Evolutionary conservation across 2,329 filamentous ascomycete species (phyloP).

Genomic region (Xylaria multiplex): DNA sequence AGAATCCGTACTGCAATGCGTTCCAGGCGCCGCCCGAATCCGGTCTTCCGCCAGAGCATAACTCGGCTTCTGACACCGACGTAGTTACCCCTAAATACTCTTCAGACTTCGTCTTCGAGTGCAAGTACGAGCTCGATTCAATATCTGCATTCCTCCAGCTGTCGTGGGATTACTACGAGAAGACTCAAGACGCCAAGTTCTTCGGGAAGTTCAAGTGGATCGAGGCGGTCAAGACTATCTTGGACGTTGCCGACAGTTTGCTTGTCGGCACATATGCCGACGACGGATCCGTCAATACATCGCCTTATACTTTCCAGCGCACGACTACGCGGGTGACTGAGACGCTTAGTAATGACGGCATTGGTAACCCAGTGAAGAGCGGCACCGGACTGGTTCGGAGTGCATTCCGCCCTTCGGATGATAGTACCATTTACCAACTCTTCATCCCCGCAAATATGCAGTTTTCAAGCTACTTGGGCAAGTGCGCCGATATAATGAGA

Average conservation of each 20-base stretch:
- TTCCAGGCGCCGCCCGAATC: constrained; percentile 89
- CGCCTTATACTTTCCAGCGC: constrained; percentile 76
- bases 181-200: constrained; percentile 72
- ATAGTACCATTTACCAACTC: constrained; percentile 79
- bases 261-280: constrained; percentile 75
- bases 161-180: constrained; percentile 75
- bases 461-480: constrained; percentile 65
- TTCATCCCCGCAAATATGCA: constrained; percentile 83
- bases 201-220: constrained; percentile 77
- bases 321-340: constrained; percentile 74
- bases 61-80: constrained; percentile 70
- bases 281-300: constrained; percentile 61
- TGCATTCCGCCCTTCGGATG: constrained; percentile 82
- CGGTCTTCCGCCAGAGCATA: constrained; percentile 66
- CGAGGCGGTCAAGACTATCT: constrained; percentile 70
- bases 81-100: constrained; percentile 71
- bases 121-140: constrained; percentile 86
- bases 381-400: constrained; percentile 78
- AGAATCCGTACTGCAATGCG: constrained; percentile 87
- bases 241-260: constrained; percentile 56
- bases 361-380: constrained; percentile 76
- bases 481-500: constrained; percentile 52
- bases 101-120: constrained; percentile 77
- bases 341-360: constrained; percentile 73
- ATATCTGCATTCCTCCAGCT: constrained; percentile 80